These are phyloP conservation scores for Lyophyllum shimeji DNA, from an alignment of 768 basidiomycete species.

Conservation along the genomic window DNA sequence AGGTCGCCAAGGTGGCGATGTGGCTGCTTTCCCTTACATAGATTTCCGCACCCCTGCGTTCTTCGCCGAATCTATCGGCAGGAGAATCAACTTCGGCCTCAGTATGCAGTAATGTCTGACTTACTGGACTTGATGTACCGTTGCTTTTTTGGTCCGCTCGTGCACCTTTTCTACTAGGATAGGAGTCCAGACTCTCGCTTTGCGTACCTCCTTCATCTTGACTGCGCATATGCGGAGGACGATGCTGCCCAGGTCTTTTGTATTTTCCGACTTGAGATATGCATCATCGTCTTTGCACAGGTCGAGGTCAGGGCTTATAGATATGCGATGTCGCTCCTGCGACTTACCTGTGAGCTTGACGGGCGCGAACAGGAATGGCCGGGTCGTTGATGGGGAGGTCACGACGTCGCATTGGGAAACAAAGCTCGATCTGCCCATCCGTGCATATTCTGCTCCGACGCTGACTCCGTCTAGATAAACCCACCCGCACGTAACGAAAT, in stretches of 20 bases:
- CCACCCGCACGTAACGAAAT: not conserved
- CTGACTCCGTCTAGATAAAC: slow-evolving; percentile 8
- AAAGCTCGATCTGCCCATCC: not conserved
- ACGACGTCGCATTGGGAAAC: not conserved
- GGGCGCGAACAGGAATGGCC: slow-evolving; percentile 12
- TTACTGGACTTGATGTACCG: slow-evolving; percentile 25
- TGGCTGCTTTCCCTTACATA: no score
- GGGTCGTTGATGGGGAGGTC: slow-evolving; percentile 1
- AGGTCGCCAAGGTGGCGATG: not conserved
- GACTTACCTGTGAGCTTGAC: slow-evolving; percentile 12
- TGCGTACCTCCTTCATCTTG: not conserved
- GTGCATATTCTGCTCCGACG: not conserved
- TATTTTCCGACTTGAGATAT: slow-evolving; percentile 10
- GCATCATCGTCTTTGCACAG: slow-evolving; percentile 23
- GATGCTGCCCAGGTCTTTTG: slow-evolving; percentile 19
- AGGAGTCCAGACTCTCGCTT: not conserved
- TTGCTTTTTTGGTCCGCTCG: slow-evolving; percentile 26
- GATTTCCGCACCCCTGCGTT: not conserved
- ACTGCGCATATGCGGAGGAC: slow-evolving; percentile 4
- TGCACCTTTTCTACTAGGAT: slow-evolving; percentile 14
- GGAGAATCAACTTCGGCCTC: not conserved
- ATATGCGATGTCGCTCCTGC: not conserved
- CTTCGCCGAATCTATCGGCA: slow-evolving; percentile 2
- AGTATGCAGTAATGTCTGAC: not conserved
- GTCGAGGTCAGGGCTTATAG: not conserved